Evolutionary conservation across 768 basidiomycete species (phyloP).

Genomic region (Lyophyllum shimeji): DNA sequence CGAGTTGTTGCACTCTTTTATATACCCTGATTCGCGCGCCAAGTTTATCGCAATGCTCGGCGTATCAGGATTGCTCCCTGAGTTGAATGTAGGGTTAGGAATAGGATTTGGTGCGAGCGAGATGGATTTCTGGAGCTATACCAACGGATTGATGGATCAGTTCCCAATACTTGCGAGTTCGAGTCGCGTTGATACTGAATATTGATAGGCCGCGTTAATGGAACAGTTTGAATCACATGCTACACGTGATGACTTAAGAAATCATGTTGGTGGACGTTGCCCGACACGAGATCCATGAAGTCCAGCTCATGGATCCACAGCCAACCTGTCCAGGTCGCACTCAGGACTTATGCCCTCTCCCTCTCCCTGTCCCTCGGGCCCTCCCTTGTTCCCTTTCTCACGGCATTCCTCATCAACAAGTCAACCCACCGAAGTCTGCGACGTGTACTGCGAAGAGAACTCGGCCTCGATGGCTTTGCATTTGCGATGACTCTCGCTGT

Average conservation of each 20-base stretch:
- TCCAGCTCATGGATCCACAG: conserved; percentile 14
- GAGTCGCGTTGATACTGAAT: neutral
- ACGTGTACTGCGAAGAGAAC: conserved; percentile 52
- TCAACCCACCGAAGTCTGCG: conserved; percentile 24
- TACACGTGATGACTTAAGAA: neutral
- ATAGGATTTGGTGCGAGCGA: conserved; percentile 33
- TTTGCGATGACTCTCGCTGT: conserved; percentile 64
- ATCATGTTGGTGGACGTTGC: neutral
- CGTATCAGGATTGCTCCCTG: conserved; percentile 41
- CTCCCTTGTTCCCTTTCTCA: conserved; percentile 53
- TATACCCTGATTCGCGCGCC: conserved; percentile 77
- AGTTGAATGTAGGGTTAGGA: conserved; percentile 30
- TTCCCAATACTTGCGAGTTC: neutral
- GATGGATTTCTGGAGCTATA: conserved; percentile 74
- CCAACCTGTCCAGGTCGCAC: conserved; percentile 42
- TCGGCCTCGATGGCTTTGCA: conserved; percentile 65
- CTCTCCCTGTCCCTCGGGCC: conserved; percentile 70
- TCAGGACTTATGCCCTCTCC: conserved; percentile 68
- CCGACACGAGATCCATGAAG: conserved; percentile 8
- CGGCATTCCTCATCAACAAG: conserved; percentile 27
- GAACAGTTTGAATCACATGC: neutral
- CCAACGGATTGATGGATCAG: conserved; percentile 20
- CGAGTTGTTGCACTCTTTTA: conserved; percentile 55
- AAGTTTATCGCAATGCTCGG: conserved; percentile 58
- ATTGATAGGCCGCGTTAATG: too few relatives aligned